phyloP scores from a whole-genome alignment of 768 basidiomycete species.

The Austroboletus eburneus region DNA sequence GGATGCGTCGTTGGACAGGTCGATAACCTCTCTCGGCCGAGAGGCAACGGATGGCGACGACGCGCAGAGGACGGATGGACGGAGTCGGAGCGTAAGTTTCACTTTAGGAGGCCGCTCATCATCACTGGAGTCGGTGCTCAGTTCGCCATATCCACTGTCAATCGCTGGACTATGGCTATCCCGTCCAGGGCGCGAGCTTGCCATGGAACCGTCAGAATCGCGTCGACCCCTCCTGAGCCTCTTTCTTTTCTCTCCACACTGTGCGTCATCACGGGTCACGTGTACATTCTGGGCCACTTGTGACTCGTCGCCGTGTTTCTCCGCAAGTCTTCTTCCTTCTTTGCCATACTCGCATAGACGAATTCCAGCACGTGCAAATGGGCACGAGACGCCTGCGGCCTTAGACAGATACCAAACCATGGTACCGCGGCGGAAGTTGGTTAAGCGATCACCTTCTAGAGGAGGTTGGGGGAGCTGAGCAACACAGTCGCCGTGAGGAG shows the following conservation, averaged over 20 bases:
- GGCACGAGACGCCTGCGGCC: constrained; percentile 71
- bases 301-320: constrained; percentile 24
- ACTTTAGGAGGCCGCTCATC: constrained; percentile 52
- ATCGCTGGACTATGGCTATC: constrained; percentile 20
- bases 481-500: constrained; percentile 26
- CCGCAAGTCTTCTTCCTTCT: constrained; percentile 35
- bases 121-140: constrained; percentile 25
- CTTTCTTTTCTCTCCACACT: constrained; percentile 46
- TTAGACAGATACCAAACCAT: constrained; percentile 79
- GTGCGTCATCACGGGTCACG: constrained; percentile 30
- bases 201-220: constrained; percentile 14
- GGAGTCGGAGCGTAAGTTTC: constrained; percentile 65
- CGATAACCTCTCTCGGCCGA: constrained; percentile 31
- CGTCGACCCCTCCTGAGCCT: constrained; percentile 33
- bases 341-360: constrained; percentile 64
- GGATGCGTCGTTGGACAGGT: constrained; percentile 38
- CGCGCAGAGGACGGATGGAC: constrained; percentile 32
- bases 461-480: neutral
- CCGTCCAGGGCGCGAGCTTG: constrained; percentile 8
- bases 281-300: constrained; percentile 44
- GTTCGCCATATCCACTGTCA: constrained; percentile 27
- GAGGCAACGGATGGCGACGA: constrained; percentile 9
- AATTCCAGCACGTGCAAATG: constrained; percentile 71
- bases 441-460: constrained; percentile 38
- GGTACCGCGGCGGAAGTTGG: constrained; percentile 76